A percentile compares a stretch with the other conserved stretches of the same genome.
These are phyloP conservation scores for Flaveria floridana DNA, from an alignment of 140 eudicot species.

Conservation along the genomic window DNA sequence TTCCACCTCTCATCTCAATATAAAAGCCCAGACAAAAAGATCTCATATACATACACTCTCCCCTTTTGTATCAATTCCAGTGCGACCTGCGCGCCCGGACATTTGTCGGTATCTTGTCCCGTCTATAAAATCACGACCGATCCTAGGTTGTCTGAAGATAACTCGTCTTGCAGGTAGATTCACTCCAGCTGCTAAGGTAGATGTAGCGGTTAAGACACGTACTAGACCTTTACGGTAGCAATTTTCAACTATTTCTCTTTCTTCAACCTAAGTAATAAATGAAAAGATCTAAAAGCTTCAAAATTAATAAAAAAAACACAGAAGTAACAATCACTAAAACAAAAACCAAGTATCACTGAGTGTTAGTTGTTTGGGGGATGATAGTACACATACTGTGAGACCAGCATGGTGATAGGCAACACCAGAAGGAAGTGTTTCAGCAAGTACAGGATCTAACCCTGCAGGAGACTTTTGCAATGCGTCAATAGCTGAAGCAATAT, in stretches of 20 bases:
- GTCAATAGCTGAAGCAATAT: constrained; percentile 70
- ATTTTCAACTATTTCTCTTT: constrained; percentile 90
- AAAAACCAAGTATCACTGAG: background rate
- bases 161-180: constrained; percentile 97
- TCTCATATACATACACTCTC: constrained; percentile 75
- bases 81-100: constrained; percentile 99
- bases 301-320: background rate
- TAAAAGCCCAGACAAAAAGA: background rate
- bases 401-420: constrained; percentile 99
- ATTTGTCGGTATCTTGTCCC: constrained; percentile 93
- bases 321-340: background rate
- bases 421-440: constrained; percentile 82
- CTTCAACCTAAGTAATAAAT: constrained; percentile 67
- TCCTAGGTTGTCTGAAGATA: constrained; percentile 91
- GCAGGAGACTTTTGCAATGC: constrained; percentile 79
- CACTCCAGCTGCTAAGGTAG: constrained; percentile 98
- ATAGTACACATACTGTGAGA: constrained; percentile 61
- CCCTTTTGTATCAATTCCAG: constrained; percentile 99
- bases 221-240: constrained; percentile 97
- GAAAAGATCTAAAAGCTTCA: constrained; percentile 24
- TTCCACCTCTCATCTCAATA: background rate
- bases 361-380: background rate
- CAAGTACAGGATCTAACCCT: constrained; percentile 85
- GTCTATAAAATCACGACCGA: constrained; percentile 95
- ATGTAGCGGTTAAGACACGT: constrained; percentile 93